A percentile compares a stretch with the other conserved stretches of the same genome.
Evolutionary conservation across 352 stramenopile genomes (phyloP).

Genomic region (Pythium sp.): DNA sequence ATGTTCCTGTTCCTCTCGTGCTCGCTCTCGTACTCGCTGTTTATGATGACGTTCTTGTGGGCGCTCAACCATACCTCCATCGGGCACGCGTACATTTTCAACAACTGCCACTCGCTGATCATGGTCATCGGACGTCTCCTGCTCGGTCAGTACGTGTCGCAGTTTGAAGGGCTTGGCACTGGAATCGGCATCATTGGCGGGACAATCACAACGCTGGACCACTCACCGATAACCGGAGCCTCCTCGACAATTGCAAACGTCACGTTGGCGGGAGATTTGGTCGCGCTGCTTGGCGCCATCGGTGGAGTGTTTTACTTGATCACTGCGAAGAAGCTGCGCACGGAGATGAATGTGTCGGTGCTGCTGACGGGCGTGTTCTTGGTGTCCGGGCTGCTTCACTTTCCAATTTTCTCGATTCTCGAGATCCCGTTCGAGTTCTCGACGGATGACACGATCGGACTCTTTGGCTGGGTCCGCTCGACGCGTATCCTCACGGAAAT

Average conservation of each 20-base stretch:
- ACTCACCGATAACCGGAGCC: constrained; percentile 22
- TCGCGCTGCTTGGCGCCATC: constrained; percentile 68
- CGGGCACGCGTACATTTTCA: constrained; percentile 85
- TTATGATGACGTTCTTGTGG: constrained; percentile 82
- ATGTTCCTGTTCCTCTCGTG: constrained; percentile 69
- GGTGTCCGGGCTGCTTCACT: constrained; percentile 61
- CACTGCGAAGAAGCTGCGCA: constrained; percentile 64
- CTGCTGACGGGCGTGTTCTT: constrained; percentile 68
- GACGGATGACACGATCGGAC: constrained; percentile 57
- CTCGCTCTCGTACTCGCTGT: constrained; percentile 70
- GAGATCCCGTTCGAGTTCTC: constrained; percentile 71
- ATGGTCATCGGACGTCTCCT: constrained; percentile 68
- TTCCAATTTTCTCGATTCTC: constrained; percentile 61
- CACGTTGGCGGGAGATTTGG: constrained; percentile 64
- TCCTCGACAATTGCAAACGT: constrained; percentile 34
- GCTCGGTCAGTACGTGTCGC: constrained; percentile 57
- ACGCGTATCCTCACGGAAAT: constrained; percentile 67
- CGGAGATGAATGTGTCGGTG: constrained; percentile 63
- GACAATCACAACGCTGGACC: constrained; percentile 69
- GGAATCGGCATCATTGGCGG: constrained; percentile 76
- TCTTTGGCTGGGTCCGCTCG: constrained; percentile 86
- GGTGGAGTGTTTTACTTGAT: constrained; percentile 76
- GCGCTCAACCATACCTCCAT: constrained; percentile 75
- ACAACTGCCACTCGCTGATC: constrained; percentile 84
- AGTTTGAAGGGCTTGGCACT: constrained; percentile 75